Conservation (phyloP, 495 filamentous ascomycete genomes). For the Penicillium psychrofluorescens region DNA sequence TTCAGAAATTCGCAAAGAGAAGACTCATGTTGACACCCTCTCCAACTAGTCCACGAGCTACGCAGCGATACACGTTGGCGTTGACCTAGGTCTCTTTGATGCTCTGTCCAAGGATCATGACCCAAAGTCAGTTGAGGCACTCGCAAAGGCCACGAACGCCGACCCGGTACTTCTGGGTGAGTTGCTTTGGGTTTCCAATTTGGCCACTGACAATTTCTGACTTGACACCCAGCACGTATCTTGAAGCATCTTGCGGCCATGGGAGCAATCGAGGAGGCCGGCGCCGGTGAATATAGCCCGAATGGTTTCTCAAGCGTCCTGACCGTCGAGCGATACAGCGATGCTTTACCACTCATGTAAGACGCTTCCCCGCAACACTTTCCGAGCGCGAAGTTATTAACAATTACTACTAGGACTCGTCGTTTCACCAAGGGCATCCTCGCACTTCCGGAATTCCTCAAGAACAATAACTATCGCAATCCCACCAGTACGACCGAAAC, state of each 20-base stretch:
- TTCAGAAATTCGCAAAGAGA: no score
- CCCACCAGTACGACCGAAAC: constrained; percentile 8
- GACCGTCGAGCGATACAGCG: constrained; percentile 20
- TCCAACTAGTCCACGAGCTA: no score
- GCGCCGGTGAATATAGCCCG: constrained; percentile 25
- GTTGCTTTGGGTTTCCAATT: not conserved
- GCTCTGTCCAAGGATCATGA: constrained; percentile 11
- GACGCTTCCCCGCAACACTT: not conserved
- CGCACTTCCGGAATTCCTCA: constrained; percentile 7
- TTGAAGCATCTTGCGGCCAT: constrained; percentile 41
- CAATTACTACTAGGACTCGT: constrained; percentile 3
- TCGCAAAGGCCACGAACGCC: constrained; percentile 13
- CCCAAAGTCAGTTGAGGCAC: constrained; percentile 9
- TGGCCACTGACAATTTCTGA: no score
- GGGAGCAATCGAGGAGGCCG: constrained; percentile 32
- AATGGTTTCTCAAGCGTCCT: constrained; percentile 31
- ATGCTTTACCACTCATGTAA: constrained; percentile 16
- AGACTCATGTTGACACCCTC: no score
- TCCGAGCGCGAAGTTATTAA: no score
- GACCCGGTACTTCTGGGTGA: constrained; percentile 16
- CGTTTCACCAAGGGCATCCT: constrained; percentile 12
- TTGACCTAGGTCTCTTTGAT: constrained; percentile 16
- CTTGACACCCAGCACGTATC: constrained; percentile 12
- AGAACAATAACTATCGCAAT: constrained; percentile 4
- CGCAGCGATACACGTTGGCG: constrained; percentile 2